phyloP scores from a whole-genome alignment of 805 yeast genomes.

The Kazachstania africana region DNA sequence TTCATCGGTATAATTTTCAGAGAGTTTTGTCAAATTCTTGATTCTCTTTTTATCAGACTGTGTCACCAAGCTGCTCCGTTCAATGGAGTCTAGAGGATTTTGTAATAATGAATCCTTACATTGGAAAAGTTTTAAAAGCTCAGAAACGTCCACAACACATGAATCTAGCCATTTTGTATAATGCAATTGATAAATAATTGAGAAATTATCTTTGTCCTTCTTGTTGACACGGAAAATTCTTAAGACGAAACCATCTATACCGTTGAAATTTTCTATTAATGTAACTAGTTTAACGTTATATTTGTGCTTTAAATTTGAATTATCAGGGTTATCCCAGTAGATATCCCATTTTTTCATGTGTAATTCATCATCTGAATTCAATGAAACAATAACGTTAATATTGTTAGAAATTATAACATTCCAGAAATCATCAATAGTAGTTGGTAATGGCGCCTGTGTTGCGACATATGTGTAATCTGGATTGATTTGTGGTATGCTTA shows the following conservation, averaged over 20 bases:
- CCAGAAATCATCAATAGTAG: conserved; percentile 86
- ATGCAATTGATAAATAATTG: conserved; percentile 57
- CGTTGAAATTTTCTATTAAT: conserved; percentile 20
- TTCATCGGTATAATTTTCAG: not conserved
- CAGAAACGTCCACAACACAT: conserved; percentile 37
- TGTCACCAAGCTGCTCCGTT: not conserved
- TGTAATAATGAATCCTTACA: conserved; percentile 24
- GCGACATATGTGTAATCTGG: conserved; percentile 51
- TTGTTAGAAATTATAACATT: conserved; percentile 56
- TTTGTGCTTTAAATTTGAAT: too few relatives aligned
- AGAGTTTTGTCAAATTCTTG: conserved; percentile 1
- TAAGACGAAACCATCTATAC: conserved; percentile 24
- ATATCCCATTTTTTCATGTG: conserved; percentile 70
- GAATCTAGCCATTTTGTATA: conserved; percentile 78
- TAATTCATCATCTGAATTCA: conserved; percentile 66
- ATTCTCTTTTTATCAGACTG: not conserved
- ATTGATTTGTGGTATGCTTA: conserved; percentile 31
- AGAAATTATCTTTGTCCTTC: conserved; percentile 2
- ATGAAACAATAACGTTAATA: conserved; percentile 60
- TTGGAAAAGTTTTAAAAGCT: not conserved
- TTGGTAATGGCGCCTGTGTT: conserved; percentile 76
- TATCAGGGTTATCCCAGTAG: conserved; percentile 50
- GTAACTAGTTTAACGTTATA: conserved; percentile 27
- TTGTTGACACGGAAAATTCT: conserved; percentile 20
- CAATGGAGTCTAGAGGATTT: not conserved